Base-by-base conservation (phyloP, 2,329 filamentous ascomycete species). In the Aspergillus sp. region DNA sequence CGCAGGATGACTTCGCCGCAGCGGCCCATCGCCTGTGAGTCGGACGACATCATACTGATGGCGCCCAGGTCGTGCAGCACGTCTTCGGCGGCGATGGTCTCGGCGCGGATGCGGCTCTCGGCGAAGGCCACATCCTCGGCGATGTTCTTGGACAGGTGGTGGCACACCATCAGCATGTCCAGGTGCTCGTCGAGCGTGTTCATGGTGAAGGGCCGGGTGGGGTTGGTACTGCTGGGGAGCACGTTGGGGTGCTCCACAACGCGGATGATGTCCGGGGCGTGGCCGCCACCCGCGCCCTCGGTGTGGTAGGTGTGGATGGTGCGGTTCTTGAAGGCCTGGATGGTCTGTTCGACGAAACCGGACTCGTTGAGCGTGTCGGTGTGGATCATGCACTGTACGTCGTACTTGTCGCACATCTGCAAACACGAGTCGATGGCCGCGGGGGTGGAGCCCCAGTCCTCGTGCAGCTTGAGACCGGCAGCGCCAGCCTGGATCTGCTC, bases 101-200 rank as follows among this genome's bases (percentile, higher is more conserved):
- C 92, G 59, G 90, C 90, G 53, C 93, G 88, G 72, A 97, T 97
- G 36, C 93, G 89, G 33, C 86, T 90, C 75, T 97, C 93, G 45
- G 93, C 93, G 65, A 97, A 97, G 1, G 92, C 91, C 13, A 97
- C 88, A 68, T 97, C 93, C 75, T 97, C 93, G 52, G 92, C 90
- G 54, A 96, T 96, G 72, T 96, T 86, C 72, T 89, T 90, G 48
- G 86, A 91, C 9, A 97, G 78, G 67, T 97, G 93, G 72, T 97
- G 93, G 77, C 93, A 97, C 35, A 96, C 90, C 93, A 96, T 96
- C 44, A 96, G 78, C 93, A 97, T 97, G 75, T 97, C 93, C 13
- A 96, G 82, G 73, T 97, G 93, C 73, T 97, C 93, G 66, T 96
- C 93, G 0, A 97, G 82, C 0, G 93, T 97, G 76, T 97, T 96